These are phyloP conservation scores for Cercospora sp. DNA, from an alignment of 2,329 filamentous ascomycete genomes.

Conservation along the genomic window DNA sequence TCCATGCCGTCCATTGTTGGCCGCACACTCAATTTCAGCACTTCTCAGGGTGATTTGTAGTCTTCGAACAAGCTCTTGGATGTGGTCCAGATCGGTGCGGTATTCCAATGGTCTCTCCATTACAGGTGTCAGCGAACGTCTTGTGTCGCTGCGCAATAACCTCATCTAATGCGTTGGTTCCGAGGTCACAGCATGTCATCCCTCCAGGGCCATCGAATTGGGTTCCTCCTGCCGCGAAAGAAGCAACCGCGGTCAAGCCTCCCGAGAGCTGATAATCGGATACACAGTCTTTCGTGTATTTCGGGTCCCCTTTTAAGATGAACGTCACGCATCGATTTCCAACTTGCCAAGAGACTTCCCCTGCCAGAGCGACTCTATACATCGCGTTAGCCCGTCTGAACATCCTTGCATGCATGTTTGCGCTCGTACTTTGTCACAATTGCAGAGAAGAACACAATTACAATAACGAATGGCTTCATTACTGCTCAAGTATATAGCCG, in stretches of 20 bases:
- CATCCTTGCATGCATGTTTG: too few relatives aligned
- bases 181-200: neutral
- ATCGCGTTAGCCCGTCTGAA: too few relatives aligned
- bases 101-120: neutral
- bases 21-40: neutral
- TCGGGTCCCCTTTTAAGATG: neutral
- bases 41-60: neutral
- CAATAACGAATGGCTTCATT: too few relatives aligned
- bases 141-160: neutral
- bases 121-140: neutral
- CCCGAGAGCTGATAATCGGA: neutral
- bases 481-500: too few relatives aligned
- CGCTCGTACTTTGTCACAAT: too few relatives aligned
- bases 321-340: neutral
- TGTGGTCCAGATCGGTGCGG: neutral
- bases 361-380: too few relatives aligned
- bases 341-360: too few relatives aligned
- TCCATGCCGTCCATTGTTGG: too few relatives aligned
- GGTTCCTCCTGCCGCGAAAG: neutral
- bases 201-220: neutral
- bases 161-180: neutral
- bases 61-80: neutral
- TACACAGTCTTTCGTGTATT: neutral
- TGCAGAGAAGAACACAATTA: too few relatives aligned
- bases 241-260: neutral